Base-by-base conservation (phyloP, 306 rosid genomes). In the Leucaena leucocephala region DNA sequence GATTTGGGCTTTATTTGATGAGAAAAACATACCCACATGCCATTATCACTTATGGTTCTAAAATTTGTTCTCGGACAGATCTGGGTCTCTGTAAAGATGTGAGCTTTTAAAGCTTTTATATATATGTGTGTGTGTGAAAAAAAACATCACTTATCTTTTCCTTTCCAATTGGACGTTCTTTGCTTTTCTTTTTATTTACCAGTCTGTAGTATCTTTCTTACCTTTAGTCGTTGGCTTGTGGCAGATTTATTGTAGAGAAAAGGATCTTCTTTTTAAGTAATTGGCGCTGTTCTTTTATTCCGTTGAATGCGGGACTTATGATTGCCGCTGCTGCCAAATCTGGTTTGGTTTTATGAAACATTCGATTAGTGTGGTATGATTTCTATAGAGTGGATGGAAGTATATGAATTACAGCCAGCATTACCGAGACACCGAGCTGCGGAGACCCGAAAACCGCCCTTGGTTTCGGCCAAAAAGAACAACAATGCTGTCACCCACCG, bases 351-450 rank as follows among this genome's bases (percentile, higher is more conserved):
- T 74, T 74, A 81, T 88, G 93, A 86, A 59, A 75, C 78, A 67
- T 69, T 72, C 78, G 69, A 83, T 91, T 97, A 86, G 90, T 91
- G 93, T 89, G 91, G 93, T 93, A 80, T 91, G 67, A 81, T 84
- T 86, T 89, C 84, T 88, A 27, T 27, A 63, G 93, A 79, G 91
- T 90, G 94, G 95, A 96, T 96, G 99, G 99, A 96, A 89, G 89
- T 85, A 80, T 85, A 79, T 84, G 91, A 89, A 83, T 88, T 93
- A 74, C 88, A 77, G 83, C 86, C 72, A 76, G 92, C 87, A 86
- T 89, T 86, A 67, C 76, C 84, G 86, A 93, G 85, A 91, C 88
- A 82, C 21, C 83, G 71, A 72, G 72, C 88, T 40, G 89, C 76
- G 85, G 90, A 72, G 83, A 80, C 77, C 63, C 79, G 84, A 40